Base-by-base conservation (phyloP, 1,284 basidiomycete genomes). In the Leccinum fallax region DNA sequence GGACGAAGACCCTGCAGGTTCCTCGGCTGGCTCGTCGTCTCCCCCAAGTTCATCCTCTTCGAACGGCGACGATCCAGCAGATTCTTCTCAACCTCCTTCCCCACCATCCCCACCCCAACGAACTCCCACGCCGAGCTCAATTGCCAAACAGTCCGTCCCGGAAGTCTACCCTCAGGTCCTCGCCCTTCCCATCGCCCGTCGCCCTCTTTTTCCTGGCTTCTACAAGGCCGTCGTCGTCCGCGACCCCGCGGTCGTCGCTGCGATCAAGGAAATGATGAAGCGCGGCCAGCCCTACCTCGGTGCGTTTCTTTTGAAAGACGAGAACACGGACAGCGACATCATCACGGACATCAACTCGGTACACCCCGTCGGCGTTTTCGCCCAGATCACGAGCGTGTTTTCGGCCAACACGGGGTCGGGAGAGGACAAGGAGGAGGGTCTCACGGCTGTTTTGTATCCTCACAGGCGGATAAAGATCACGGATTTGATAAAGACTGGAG, bases 261-360 rank as follows among this genome's bases (percentile, higher is more conserved):
- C 95, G 5, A 94, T 99, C 73, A 94, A 96, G 78, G 95, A 98
- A 73, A 93, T 97, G 83, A 93, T 98, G 85, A 90, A 92, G 71
- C 93, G 95, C 57, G 96, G 97, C 3, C 97, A 98, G 77, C 96
- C 96, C 0, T 99, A 99, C 78, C 87, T 99, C 63, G 97, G 97
- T 62, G 97, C 97, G 26, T 99, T 99, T 82, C 78, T 99, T 49
- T 88, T 98, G 71, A 98, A 98, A 81, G 95, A 98, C 75, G 93
- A 95, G 67, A 88, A 95, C 67, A 85, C 90, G 61, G 97, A 99
- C 77, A 91, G 90, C 69, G 97, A 99, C 76, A 86, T 97, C 62
- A 97, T 98, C 71, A 92, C 92, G 64, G 90, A 92, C 71, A 77
- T 94, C 57, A 86, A 93, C 77, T 89, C 94, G 63, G 95, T 99